Evolutionary conservation across 495 filamentous ascomycete species (phyloP).

Genomic region (Pyronema domesticum): DNA sequence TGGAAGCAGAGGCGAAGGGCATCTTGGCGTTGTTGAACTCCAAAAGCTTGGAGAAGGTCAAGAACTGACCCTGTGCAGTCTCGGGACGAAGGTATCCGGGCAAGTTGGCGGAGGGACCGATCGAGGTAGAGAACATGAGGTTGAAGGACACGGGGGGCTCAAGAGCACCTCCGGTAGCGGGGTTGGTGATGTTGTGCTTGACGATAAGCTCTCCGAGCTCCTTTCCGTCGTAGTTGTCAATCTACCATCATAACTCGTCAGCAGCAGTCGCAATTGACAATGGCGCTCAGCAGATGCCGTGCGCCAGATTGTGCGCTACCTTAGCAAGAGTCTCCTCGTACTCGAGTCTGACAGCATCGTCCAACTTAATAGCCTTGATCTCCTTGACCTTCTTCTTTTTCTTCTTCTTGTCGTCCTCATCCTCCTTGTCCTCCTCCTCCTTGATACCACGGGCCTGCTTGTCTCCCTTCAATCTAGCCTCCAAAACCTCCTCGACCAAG

Average conservation of each 20-base stretch:
- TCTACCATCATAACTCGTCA: conserved; percentile 24
- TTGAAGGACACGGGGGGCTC: conserved; percentile 53
- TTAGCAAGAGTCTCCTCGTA: conserved; percentile 55
- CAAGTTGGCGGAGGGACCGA: conserved; percentile 44
- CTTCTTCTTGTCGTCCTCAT: conserved; percentile 37
- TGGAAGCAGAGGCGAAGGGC: conserved; percentile 61
- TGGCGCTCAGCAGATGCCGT: background rate
- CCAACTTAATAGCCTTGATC: conserved; percentile 42
- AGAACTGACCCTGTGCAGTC: conserved; percentile 60
- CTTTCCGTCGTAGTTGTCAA: conserved; percentile 58
- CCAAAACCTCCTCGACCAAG: conserved; percentile 82
- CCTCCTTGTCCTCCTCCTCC: conserved; percentile 44
- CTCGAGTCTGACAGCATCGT: conserved; percentile 48
- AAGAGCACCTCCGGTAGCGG: conserved; percentile 39
- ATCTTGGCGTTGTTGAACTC: conserved; percentile 57
- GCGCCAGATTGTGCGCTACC: conserved; percentile 16
- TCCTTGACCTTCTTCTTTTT: conserved; percentile 38
- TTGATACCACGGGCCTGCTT: conserved; percentile 59
- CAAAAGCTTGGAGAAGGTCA: conserved; percentile 59
- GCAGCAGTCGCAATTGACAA: background rate
- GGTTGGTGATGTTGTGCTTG: conserved; percentile 54
- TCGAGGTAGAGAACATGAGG: conserved; percentile 61
- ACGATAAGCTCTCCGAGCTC: conserved; percentile 53
- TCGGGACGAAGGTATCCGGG: conserved; percentile 52
- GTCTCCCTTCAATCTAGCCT: conserved; percentile 62